Evolutionary conservation across 768 basidiomycete genomes (phyloP).

Genomic region (Leucosporidium creatinivorum): DNA sequence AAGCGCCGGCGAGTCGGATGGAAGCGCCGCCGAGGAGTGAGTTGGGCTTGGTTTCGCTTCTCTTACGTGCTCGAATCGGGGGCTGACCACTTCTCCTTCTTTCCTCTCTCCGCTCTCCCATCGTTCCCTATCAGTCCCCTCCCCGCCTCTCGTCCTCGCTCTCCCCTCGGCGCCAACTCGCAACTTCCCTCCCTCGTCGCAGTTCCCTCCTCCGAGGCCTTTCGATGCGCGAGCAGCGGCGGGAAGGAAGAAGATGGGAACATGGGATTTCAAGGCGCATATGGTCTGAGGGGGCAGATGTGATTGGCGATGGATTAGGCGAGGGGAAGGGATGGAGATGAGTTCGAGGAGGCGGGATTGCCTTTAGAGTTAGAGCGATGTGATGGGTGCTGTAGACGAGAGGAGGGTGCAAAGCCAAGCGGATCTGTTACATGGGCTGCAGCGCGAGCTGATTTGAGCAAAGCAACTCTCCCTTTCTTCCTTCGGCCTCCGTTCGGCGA

Average conservation of each 20-base stretch:
- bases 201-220: constrained; percentile 29
- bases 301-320: too few relatives aligned
- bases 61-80: too few relatives aligned
- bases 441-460: too few relatives aligned
- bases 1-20: neutral
- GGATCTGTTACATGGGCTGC: too few relatives aligned
- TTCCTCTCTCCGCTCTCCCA: neutral
- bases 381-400: too few relatives aligned
- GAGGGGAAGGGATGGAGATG: neutral
- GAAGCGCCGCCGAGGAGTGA: neutral
- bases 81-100: neutral
- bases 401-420: too few relatives aligned
- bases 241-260: constrained; percentile 8
- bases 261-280: constrained; percentile 27
- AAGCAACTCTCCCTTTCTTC: too few relatives aligned
- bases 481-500: too few relatives aligned
- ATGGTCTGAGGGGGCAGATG: neutral
- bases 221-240: constrained; percentile 9
- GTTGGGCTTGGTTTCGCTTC: too few relatives aligned
- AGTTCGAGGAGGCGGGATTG: neutral
- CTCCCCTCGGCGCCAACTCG: constrained; percentile 31
- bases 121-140: constrained; percentile 11
- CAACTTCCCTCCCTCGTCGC: constrained; percentile 17
- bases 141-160: constrained; percentile 12
- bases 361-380: too few relatives aligned